phyloP scores from a whole-genome alignment of 2,329 filamentous ascomycete genomes.

The Epicoccum sorghinum region DNA sequence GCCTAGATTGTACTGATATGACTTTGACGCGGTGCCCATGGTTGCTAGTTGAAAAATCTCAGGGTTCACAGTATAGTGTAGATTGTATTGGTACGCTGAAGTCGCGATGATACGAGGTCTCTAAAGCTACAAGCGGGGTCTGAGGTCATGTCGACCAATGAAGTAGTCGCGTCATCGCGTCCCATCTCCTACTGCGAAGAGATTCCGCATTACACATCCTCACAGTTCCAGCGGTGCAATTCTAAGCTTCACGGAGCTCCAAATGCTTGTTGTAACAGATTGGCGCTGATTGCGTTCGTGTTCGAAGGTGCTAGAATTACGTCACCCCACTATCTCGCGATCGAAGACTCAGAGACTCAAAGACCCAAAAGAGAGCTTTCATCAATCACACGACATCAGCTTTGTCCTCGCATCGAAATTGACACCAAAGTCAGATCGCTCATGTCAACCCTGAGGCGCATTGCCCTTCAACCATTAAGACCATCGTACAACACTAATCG shows the following conservation, averaged over 20 bases:
- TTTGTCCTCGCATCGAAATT: neutral
- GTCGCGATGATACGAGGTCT: neutral
- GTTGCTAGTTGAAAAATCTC: neutral
- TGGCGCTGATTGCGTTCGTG: neutral
- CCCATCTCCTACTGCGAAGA: neutral
- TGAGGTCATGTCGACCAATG: conserved; percentile 9
- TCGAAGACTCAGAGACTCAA: conserved; percentile 21
- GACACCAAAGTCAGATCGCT: neutral
- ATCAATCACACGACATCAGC: conserved; percentile 20
- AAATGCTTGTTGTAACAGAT: neutral
- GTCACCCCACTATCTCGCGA: conserved; percentile 35
- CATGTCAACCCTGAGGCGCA: conserved; percentile 1
- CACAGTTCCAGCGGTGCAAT: too few relatives aligned
- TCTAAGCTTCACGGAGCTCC: too few relatives aligned
- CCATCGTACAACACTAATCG: neutral
- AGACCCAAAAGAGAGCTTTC: neutral
- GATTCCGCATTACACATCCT: too few relatives aligned
- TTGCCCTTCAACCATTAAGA: neutral
- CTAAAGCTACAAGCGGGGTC: conserved; percentile 13
- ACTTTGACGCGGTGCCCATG: conserved; percentile 12
- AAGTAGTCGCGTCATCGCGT: conserved; percentile 9
- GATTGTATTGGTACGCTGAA: neutral
- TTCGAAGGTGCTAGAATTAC: conserved; percentile 18
- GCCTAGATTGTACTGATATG: conserved; percentile 63
- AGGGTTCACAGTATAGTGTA: neutral